Base-by-base conservation (phyloP, 1,139 yeast genomes). In the Saccharomyces hybrid region DNA sequence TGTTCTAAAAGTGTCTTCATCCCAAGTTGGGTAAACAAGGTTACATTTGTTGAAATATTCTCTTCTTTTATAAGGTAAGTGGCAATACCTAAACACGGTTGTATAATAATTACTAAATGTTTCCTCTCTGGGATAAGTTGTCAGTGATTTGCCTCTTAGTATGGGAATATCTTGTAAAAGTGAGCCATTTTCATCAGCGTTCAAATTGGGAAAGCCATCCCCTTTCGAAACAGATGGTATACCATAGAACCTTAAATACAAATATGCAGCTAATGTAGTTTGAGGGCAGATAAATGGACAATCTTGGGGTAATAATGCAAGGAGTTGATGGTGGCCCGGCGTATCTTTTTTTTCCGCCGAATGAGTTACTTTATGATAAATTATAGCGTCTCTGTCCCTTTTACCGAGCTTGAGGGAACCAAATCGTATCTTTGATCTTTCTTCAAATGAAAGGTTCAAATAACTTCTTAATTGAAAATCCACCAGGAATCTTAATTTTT, bases 241-340 rank as follows among this genome's bases (percentile, higher is more conserved):
- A 16, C 70, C 70, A 54, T 68, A 67, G 53, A 68, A 67, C 42
- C 70, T 57, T 32, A 67, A 54, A 50, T 57, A 65, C 20, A 67
- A 52, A 50, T 66, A 68, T n/a, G 65, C 58, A 2, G 70, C 70
- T 49, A 68, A 49, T 4, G 69, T 54, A 3, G 66, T 66, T 16
- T 63, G 52, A 4, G 70, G 70, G 49, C 72, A 68, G 20, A 60
- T 50, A 42, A 68, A 62, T 7, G 70, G 67, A 32, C 60, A 54
- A 13, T 52, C 54, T 20, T 65, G 69, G 14, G 66, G 60, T 16
- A 61, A 51, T 25, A 66, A 47, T 3, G 57, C 57, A 27, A 62
- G 48, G 3, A 61, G 63, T 38, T 38, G 44, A 16, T 38, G 44
- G 9, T 16, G 44, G 9, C 25, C 20, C 13, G 44, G 26, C 9